Evolutionary conservation across 352 stramenopile species (phyloP).

Genomic region (Elongisporangium anandrum): DNA sequence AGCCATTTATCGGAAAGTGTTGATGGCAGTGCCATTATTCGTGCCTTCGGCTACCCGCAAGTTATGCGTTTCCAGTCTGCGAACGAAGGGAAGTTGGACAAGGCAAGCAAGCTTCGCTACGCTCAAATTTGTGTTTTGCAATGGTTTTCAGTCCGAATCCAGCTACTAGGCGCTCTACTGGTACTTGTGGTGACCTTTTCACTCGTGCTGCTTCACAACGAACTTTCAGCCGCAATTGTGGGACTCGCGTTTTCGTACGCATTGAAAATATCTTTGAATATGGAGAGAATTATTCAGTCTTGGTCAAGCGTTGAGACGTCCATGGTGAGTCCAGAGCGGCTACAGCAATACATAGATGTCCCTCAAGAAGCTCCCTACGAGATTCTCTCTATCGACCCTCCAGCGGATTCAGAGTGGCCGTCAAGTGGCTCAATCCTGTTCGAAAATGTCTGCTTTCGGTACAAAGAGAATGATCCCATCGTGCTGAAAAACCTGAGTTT

Average conservation of each 20-base stretch:
- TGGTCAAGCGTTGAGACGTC: constrained; percentile 15
- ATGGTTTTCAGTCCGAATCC: constrained; percentile 51
- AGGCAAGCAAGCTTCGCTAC: constrained; percentile 39
- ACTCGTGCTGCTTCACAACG: constrained; percentile 42
- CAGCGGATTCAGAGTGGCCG: constrained; percentile 9
- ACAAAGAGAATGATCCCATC: constrained; percentile 6
- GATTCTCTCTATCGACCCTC: constrained; percentile 6
- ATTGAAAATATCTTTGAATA: constrained; percentile 60
- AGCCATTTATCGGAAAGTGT: constrained; percentile 49
- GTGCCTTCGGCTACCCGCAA: constrained; percentile 49
- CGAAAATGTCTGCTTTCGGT: constrained; percentile 14
- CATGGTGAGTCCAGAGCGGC: constrained; percentile 19
- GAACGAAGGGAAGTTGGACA: constrained; percentile 31
- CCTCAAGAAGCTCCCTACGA: background rate
- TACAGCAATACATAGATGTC: constrained; percentile 17
- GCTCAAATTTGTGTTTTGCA: constrained; percentile 28
- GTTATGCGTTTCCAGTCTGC: constrained; percentile 29
- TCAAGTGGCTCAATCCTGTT: constrained; percentile 5
- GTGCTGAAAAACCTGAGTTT: constrained; percentile 11
- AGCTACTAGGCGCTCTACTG: constrained; percentile 76
- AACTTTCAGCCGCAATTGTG: constrained; percentile 44
- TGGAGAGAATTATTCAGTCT: constrained; percentile 58
- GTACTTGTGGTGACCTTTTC: constrained; percentile 71
- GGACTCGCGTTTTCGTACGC: constrained; percentile 77
- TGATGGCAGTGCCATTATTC: constrained; percentile 40